Evolutionary conservation across 2,329 filamentous ascomycete genomes (phyloP).

Genomic region (Didymella keratinophila): DNA sequence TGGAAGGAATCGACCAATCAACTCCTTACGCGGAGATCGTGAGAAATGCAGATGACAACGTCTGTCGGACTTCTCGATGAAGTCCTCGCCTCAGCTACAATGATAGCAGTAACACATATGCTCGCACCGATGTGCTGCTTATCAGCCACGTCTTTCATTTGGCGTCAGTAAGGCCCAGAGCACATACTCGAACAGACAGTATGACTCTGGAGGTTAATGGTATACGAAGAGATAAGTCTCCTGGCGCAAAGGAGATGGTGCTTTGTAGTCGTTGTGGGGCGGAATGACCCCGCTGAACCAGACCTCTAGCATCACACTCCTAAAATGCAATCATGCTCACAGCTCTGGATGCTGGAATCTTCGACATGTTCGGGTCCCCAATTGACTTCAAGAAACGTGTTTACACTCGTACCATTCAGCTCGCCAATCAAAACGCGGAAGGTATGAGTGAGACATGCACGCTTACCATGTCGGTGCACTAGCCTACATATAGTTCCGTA

Average conservation of each 20-base stretch:
- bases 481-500: slow-evolving; percentile 3
- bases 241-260: not conserved
- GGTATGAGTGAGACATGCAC: not conserved
- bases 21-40: not conserved
- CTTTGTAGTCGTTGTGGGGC: not conserved
- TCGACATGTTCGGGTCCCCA: not conserved
- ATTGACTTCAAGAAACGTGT: not conserved
- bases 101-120: not conserved
- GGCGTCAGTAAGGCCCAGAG: too few relatives aligned
- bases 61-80: not conserved
- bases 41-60: not conserved
- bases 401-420: not conserved
- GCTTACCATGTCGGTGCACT: not conserved
- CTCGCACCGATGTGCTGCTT: not conserved
- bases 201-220: too few relatives aligned
- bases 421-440: not conserved
- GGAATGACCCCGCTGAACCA: not conserved
- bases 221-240: too few relatives aligned
- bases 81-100: not conserved
- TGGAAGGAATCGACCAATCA: not conserved
- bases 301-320: not conserved
- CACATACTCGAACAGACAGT: not conserved
- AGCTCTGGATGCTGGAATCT: not conserved
- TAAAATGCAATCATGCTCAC: not conserved
- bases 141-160: too few relatives aligned